Evolutionary conservation across 106 monocot species (phyloP).

Genomic region (Dendrobium catenatum): DNA sequence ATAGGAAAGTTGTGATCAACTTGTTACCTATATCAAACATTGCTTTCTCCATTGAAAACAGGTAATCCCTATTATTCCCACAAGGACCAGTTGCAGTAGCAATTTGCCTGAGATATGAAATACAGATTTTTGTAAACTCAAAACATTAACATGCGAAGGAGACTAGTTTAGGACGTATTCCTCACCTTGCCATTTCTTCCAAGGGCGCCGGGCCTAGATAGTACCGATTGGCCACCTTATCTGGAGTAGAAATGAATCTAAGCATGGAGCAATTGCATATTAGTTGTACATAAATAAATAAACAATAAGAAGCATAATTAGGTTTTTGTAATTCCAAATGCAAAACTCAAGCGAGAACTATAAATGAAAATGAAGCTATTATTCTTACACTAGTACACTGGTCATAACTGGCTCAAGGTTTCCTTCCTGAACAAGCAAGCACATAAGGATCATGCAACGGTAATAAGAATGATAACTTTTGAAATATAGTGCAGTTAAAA

Average conservation of each 20-base stretch:
- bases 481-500: background rate
- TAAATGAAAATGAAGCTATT: background rate
- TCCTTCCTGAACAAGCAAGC: constrained; percentile 42
- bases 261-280: constrained; percentile 1
- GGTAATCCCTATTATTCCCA: constrained; percentile 78
- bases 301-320: no score
- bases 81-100: constrained; percentile 77
- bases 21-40: constrained; percentile 55
- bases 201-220: constrained; percentile 77
- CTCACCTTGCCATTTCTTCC: constrained; percentile 78
- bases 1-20: background rate
- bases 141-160: background rate
- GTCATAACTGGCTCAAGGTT: constrained; percentile 37
- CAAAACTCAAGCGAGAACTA: background rate
- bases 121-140: background rate
- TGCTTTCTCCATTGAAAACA: constrained; percentile 68
- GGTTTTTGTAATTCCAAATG: background rate
- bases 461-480: background rate
- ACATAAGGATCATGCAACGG: background rate
- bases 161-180: background rate
- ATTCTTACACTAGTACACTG: constrained; percentile 64
- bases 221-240: constrained; percentile 51
- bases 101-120: constrained; percentile 53
- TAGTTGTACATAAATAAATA: background rate
- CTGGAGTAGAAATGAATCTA: constrained; percentile 70